These are phyloP conservation scores for Trametes gibbosa DNA, from an alignment of 768 basidiomycete species.

Conservation along the genomic window DNA sequence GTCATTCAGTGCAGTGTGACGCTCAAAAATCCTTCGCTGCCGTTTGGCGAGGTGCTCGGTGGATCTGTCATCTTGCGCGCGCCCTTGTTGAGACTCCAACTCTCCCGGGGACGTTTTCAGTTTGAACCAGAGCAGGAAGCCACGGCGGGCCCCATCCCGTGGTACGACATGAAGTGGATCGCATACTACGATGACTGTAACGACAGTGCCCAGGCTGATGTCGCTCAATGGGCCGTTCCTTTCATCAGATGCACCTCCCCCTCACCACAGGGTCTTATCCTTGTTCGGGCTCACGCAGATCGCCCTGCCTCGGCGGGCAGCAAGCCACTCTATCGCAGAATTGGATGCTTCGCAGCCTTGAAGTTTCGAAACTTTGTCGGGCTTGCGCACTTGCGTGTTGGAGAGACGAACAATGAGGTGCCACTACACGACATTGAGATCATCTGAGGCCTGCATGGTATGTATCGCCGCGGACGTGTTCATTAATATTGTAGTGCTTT, in stretches of 20 bases:
- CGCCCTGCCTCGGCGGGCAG: neutral
- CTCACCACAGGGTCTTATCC: neutral
- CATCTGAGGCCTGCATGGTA: neutral
- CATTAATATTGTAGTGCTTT: no score
- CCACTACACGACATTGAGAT: neutral
- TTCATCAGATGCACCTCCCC: no score
- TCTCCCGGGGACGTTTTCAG: neutral
- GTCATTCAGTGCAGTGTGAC: neutral
- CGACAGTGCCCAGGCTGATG: no score
- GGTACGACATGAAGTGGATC: no score
- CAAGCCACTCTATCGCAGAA: neutral
- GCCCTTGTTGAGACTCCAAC: neutral
- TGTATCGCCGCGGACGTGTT: no score
- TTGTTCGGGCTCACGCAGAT: neutral
- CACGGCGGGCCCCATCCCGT: no score
- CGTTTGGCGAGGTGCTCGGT: slow-evolving; percentile 1
- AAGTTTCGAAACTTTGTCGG: no score
- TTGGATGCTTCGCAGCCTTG: neutral
- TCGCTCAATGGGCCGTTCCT: no score
- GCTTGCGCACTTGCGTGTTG: no score
- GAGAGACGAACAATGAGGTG: no score
- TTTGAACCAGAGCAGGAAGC: neutral
- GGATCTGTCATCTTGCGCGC: slow-evolving; percentile 2
- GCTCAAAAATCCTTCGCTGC: neutral
- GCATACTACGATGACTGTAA: no score